Percentiles rank a stretch among this genome's conserved stretches.
Evolutionary conservation across 78 protist species (phyloP).

Genomic region (Anaeramoeba ignava): DNA sequence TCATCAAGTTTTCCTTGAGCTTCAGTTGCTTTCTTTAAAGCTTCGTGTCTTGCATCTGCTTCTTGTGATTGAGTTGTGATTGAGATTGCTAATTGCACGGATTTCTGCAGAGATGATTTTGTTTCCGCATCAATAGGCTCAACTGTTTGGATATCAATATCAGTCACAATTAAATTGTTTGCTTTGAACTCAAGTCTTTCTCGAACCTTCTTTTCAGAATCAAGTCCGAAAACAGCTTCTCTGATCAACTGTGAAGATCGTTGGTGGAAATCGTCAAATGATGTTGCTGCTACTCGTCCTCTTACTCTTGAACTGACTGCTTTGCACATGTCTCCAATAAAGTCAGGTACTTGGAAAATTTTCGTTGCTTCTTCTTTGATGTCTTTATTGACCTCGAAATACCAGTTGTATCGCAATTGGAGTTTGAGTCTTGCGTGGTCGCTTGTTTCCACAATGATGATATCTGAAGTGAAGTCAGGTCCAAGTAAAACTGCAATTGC

Average conservation of each 20-base stretch:
- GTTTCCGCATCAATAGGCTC: conserved; percentile 84
- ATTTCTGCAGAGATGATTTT: conserved; percentile 66
- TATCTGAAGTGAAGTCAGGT: conserved; percentile 81
- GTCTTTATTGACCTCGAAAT: conserved; percentile 31
- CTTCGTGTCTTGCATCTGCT: conserved; percentile 64
- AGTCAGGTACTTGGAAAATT: conserved; percentile 71
- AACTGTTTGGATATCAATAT: conserved; percentile 77
- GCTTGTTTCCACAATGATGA: conserved; percentile 72
- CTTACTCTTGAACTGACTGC: conserved; percentile 72
- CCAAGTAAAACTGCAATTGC: conserved; percentile 63
- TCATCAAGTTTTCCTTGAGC: conserved; percentile 63
- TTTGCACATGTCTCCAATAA: conserved; percentile 83
- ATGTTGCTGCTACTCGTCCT: conserved; percentile 63
- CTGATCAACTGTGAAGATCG: conserved; percentile 67
- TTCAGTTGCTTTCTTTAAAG: conserved; percentile 55
- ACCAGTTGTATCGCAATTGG: conserved; percentile 79
- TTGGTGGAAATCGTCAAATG: conserved; percentile 84
- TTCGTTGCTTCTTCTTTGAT: conserved; percentile 10
- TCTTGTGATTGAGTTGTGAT: too few species aligned
- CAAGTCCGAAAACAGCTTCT: conserved; percentile 61
- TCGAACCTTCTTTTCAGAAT: neutral
- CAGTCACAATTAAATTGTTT: conserved; percentile 68
- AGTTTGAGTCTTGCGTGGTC: conserved; percentile 78
- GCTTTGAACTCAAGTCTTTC: conserved; percentile 38
- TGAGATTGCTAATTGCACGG: too few species aligned